A percentile compares a stretch with the other conserved stretches of the same genome.
Conservation (phyloP, 371 early-diverging fungal genomes). For the Mortierella sp. region DNA sequence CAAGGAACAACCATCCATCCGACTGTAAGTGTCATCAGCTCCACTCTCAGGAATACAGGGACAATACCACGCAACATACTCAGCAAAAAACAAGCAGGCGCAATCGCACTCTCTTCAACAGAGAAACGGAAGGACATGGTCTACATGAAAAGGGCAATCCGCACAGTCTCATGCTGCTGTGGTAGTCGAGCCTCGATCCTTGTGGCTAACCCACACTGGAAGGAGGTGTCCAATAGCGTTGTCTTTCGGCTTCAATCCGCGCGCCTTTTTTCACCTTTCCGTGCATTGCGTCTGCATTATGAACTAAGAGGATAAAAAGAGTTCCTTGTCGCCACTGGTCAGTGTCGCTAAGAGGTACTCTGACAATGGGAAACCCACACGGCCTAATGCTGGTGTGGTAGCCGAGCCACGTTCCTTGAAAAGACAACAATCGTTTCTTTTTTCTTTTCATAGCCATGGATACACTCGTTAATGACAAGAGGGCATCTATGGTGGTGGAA, state of each 20-base stretch:
- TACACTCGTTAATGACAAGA: slow-evolving; percentile 3
- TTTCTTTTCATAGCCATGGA: background rate
- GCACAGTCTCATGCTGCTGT: slow-evolving; percentile 4
- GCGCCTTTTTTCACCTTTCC: background rate
- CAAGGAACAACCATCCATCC: slow-evolving; percentile 8
- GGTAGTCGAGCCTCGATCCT: slow-evolving; percentile 12
- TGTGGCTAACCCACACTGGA: background rate
- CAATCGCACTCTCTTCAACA: background rate
- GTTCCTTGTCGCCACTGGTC: background rate
- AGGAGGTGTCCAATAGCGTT: slow-evolving; percentile 6
- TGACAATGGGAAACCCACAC: slow-evolving; percentile 1
- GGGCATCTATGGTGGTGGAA: slow-evolving; percentile 2
- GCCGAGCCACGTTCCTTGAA: slow-evolving; percentile 10
- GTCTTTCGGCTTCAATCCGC: background rate
- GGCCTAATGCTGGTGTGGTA: slow-evolving; percentile 9
- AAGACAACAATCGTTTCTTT: background rate
- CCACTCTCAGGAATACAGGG: background rate
- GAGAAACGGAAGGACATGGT: background rate
- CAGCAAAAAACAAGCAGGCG: background rate
- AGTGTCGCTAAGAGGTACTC: background rate
- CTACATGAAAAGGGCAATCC: slow-evolving; percentile 7
- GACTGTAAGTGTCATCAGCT: background rate
- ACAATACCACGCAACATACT: background rate
- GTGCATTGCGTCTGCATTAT: background rate
- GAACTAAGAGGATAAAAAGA: background rate